Conservation (phyloP, 441 rosid genomes). For the Pelargonium cotyledonis region DNA sequence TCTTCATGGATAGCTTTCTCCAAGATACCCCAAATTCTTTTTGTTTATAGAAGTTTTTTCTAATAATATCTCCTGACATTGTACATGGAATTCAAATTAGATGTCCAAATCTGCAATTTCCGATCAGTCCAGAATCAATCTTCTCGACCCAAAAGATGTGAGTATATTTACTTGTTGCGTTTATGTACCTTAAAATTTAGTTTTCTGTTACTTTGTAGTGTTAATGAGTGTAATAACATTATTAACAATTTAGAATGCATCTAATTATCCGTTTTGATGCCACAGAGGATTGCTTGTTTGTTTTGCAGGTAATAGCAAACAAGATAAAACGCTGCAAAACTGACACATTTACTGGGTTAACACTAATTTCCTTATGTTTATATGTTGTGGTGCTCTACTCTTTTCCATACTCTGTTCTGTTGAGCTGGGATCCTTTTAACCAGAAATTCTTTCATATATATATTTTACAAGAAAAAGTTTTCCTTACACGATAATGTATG, state of each 20-base stretch:
- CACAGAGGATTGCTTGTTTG: slow-evolving; percentile 2
- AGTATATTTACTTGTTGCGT: slow-evolving; percentile 29
- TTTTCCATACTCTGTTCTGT: not conserved
- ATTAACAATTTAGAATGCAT: not conserved
- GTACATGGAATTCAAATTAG: slow-evolving; percentile 35
- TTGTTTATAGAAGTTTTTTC: not conserved
- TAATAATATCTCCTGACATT: slow-evolving; percentile 10
- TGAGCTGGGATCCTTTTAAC: not conserved
- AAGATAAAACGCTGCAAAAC: slow-evolving; percentile 95
- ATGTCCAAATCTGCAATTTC: slow-evolving; percentile 96
- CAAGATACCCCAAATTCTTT: too few species aligned
- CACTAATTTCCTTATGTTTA: slow-evolving; percentile 10
- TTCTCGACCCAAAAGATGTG: slow-evolving; percentile 90
- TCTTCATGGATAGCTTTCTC: too few species aligned
- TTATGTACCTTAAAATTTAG: slow-evolving; percentile 8
- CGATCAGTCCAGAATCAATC: slow-evolving; percentile 90
- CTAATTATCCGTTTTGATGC: not conserved
- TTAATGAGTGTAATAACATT: not conserved
- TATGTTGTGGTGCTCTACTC: not conserved
- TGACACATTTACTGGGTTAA: slow-evolving; percentile 71
- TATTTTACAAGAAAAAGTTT: too few species aligned
- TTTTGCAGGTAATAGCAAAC: slow-evolving; percentile 64
- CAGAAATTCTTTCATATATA: not conserved
- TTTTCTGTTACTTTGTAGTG: not conserved
- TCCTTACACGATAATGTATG: too few species aligned